A percentile compares a stretch with the other conserved stretches of the same genome.
Conservation (phyloP, 805 yeast species). For the Ogataea wickerhamii region DNA sequence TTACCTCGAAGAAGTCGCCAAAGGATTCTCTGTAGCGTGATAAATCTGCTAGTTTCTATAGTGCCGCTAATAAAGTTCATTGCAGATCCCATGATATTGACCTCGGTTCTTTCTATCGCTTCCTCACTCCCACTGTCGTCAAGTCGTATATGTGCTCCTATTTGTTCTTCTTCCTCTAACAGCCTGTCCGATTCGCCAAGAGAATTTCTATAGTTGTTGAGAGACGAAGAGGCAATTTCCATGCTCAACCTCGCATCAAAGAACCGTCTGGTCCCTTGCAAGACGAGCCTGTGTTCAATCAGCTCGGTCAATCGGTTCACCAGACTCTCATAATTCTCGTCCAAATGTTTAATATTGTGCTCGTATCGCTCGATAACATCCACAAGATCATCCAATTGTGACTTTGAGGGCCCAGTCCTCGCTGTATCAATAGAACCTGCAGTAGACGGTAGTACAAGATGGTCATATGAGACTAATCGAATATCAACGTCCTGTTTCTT, state of each 20-base stretch:
- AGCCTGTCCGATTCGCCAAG: slow-evolving; percentile 7
- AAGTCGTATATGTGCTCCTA: slow-evolving; percentile 11
- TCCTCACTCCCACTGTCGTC: slow-evolving; percentile 4
- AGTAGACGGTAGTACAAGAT: slow-evolving; percentile 19
- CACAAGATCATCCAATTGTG: slow-evolving; percentile 70
- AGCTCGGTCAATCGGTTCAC: slow-evolving; percentile 54
- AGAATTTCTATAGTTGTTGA: slow-evolving; percentile 1
- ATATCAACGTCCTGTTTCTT: slow-evolving; percentile 43
- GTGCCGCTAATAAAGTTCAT: slow-evolving; percentile 72
- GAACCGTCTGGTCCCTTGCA: slow-evolving; percentile 34
- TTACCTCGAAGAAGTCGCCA: slow-evolving; percentile 96
- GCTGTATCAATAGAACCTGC: slow-evolving; percentile 10
- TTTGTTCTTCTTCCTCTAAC: slow-evolving; percentile 13
- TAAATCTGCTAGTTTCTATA: slow-evolving; percentile 64
- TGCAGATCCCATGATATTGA: slow-evolving; percentile 33
- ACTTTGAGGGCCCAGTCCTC: slow-evolving; percentile 33
- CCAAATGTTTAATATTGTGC: slow-evolving; percentile 64
- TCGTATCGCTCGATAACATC: slow-evolving; percentile 62
- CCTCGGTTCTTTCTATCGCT: slow-evolving; percentile 32
- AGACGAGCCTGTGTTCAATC: slow-evolving; percentile 65
- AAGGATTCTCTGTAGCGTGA: slow-evolving; percentile 71
- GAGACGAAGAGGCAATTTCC: slow-evolving; percentile 21
- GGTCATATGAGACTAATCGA: slow-evolving; percentile 26
- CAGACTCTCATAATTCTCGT: slow-evolving; percentile 62
- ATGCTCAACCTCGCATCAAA: slow-evolving; percentile 32